Conservation (phyloP, 2,329 filamentous ascomycete species). For the Fusarium globosum region DNA sequence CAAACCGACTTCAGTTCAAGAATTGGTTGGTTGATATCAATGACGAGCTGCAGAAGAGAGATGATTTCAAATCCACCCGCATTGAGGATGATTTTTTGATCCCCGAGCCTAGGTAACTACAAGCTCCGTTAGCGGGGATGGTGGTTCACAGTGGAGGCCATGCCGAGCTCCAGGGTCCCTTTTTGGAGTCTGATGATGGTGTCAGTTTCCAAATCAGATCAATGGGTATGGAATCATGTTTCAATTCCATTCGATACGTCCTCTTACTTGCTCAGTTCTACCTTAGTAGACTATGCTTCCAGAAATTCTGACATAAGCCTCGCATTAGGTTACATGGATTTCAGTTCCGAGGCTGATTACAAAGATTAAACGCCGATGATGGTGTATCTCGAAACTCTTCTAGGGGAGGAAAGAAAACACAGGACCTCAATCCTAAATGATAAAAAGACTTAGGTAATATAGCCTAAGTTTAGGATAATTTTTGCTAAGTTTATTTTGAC, state of each 20-base stretch:
- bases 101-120: conserved; percentile 9
- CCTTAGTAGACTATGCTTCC: not conserved
- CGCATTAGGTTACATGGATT: not conserved
- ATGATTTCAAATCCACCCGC: conserved; percentile 44
- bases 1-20: conserved; percentile 17
- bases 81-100: conserved; percentile 34
- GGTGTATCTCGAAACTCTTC: conserved; percentile 1
- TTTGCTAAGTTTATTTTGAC: too few relatives aligned
- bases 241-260: not conserved
- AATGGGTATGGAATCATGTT: conserved; percentile 29
- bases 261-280: not conserved
- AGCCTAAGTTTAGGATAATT: too few relatives aligned
- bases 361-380: conserved; percentile 4
- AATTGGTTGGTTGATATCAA: conserved; percentile 22
- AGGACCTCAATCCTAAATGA: too few relatives aligned
- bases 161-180: conserved; percentile 11
- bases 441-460: too few relatives aligned
- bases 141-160: not conserved
- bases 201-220: conserved; percentile 6
- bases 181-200: not conserved
- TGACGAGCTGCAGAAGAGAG: conserved; percentile 29
- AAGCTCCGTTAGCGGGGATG: conserved; percentile 26
- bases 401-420: too few relatives aligned
- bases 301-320: not conserved
- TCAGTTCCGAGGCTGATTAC: conserved; percentile 1